These are phyloP conservation scores for Torulaspora maleeae DNA, from an alignment of 805 yeast species.

Conservation along the genomic window DNA sequence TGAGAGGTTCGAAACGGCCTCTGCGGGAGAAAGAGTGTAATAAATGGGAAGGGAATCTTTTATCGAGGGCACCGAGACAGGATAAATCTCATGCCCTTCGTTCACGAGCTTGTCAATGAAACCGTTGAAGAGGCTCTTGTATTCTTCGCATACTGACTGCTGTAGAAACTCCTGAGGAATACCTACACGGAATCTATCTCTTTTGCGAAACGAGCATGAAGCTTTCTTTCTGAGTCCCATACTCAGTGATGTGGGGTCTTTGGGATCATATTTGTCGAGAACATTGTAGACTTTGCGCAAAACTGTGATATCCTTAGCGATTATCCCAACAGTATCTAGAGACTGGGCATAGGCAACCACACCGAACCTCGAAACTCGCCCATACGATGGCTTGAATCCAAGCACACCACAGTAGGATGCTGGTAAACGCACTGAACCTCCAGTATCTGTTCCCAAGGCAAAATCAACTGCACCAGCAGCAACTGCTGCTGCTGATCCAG, in stretches of 20 bases:
- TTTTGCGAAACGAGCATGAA: constrained; percentile 8
- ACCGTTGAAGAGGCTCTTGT: constrained; percentile 45
- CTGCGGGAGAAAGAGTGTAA: constrained; percentile 85
- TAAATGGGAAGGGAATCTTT: constrained; percentile 69
- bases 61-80: constrained; percentile 69
- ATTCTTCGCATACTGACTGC: constrained; percentile 46
- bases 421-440: constrained; percentile 92
- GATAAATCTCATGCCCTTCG: constrained; percentile 48
- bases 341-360: constrained; percentile 90
- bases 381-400: constrained; percentile 94
- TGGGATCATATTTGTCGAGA: constrained; percentile 57
- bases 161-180: constrained; percentile 64
- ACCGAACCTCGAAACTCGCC: constrained; percentile 88
- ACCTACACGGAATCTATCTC: constrained; percentile 51
- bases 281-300: constrained; percentile 48
- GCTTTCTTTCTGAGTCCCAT: constrained; percentile 35
- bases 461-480: constrained; percentile 60
- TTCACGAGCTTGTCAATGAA: constrained; percentile 43
- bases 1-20: constrained; percentile 87
- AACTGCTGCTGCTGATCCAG: constrained; percentile 94
- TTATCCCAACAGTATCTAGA: constrained; percentile 87
- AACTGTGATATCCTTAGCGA: constrained; percentile 47
- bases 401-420: constrained; percentile 78
- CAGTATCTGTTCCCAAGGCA: constrained; percentile 93
- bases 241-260: constrained; percentile 73